Conservation (phyloP, 768 basidiomycete genomes). For the Nidularia pulvinata region DNA sequence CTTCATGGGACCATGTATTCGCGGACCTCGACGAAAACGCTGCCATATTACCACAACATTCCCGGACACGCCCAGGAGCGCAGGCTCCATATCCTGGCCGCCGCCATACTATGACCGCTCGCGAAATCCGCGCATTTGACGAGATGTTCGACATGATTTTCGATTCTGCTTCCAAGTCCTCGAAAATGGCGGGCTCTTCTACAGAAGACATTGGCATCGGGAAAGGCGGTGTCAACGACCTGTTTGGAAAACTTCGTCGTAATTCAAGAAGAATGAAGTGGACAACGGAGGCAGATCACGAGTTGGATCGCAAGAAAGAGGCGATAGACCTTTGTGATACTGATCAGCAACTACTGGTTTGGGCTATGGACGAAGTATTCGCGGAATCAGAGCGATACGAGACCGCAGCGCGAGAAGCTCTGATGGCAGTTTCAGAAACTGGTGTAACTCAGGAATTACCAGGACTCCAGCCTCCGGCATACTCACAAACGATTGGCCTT, state of each 20-base stretch:
- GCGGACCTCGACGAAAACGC: slow-evolving; percentile 6
- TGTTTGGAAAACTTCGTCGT: slow-evolving; percentile 56
- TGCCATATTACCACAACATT: neutral
- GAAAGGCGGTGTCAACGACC: slow-evolving; percentile 35
- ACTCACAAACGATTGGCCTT: slow-evolving; percentile 73
- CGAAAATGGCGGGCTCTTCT: slow-evolving; percentile 11
- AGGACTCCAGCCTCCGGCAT: slow-evolving; percentile 59
- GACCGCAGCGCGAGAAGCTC: slow-evolving; percentile 38
- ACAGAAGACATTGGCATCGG: slow-evolving; percentile 12
- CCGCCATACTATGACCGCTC: slow-evolving; percentile 65
- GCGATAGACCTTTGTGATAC: slow-evolving; percentile 68
- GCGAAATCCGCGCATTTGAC: slow-evolving; percentile 65
- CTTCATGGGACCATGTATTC: slow-evolving; percentile 12
- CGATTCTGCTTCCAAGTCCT: slow-evolving; percentile 24
- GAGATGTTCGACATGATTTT: slow-evolving; percentile 79
- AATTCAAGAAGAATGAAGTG: slow-evolving; percentile 48
- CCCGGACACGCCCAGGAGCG: slow-evolving; percentile 8
- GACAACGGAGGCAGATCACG: slow-evolving; percentile 49
- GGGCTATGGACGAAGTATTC: slow-evolving; percentile 74
- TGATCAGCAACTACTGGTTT: slow-evolving; percentile 71
- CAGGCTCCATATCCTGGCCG: slow-evolving; percentile 16
- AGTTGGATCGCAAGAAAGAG: slow-evolving; percentile 70
- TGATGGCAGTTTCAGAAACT: slow-evolving; percentile 21
- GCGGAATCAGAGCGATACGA: slow-evolving; percentile 52
- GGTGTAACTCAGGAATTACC: slow-evolving; percentile 22